Conservation (phyloP, 257 asterid species). For the Ajuga chamaepitys region DNA sequence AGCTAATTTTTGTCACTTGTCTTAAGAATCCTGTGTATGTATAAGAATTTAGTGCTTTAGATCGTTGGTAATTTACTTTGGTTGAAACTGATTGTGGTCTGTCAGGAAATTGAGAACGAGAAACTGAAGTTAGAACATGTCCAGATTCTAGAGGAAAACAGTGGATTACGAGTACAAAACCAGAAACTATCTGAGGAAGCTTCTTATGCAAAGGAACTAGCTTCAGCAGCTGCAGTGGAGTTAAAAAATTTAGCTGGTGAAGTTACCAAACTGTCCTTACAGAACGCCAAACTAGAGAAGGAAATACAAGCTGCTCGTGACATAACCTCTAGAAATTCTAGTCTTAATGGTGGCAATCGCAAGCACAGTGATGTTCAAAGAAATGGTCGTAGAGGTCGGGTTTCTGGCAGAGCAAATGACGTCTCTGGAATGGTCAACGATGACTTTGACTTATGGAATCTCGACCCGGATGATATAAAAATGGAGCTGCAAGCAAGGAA, state of each 20-base stretch:
- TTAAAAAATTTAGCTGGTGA: constrained; percentile 86
- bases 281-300: constrained; percentile 71
- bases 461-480: constrained; percentile 64
- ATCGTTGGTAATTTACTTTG: constrained; percentile 1
- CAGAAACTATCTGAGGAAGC: constrained; percentile 92
- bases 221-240: constrained; percentile 98
- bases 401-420: constrained; percentile 47
- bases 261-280: constrained; percentile 84
- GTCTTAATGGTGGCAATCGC: constrained; percentile 43
- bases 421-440: constrained; percentile 43
- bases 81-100: constrained; percentile 12
- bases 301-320: constrained; percentile 68
- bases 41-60: not conserved
- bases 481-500: constrained; percentile 88
- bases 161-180: constrained; percentile 75
- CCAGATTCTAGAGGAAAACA: constrained; percentile 74
- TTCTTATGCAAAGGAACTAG: constrained; percentile 93
- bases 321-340: constrained; percentile 46
- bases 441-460: constrained; percentile 77
- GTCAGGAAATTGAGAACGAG: constrained; percentile 87
- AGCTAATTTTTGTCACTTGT: not conserved
- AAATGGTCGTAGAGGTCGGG: constrained; percentile 55
- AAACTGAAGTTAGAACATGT: constrained; percentile 69
- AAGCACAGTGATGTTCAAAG: constrained; percentile 48
- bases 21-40: not conserved